Base-by-base conservation (phyloP, 805 yeast genomes). In the Komagataella ulmi region DNA sequence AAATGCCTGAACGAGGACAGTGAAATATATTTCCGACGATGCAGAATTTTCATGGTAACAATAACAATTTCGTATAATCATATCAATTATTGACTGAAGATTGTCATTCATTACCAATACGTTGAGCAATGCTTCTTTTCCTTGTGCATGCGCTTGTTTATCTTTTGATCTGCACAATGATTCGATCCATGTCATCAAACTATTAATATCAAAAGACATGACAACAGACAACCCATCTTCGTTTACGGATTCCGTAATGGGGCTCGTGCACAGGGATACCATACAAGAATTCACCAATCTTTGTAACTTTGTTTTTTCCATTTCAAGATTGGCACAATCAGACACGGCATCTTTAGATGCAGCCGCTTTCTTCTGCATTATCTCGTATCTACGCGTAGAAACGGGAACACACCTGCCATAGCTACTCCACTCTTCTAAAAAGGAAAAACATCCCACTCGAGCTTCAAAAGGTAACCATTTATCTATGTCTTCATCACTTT, bases 371-470 rank as follows among this genome's bases (percentile, higher is more conserved):
- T 69, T 70, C 17, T 79, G 72, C 80, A 83, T 83, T 1, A 66
- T 57, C 3, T 68, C 62, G 56, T 88, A 88, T 47, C 97, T 71
- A 46, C 83, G 85, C 30, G 79, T 80, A 2, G 88, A 77, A 2
- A 81, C 60, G 1, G 71, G 61, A 7, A 79, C 74, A 21, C 80
- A 71, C 50, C 79, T 82, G 2, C 98, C 97, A 65, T 79, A 80
- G 0, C 95, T 96, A 64, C 97, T 89, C 99, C 99, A 93, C 62
- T 88, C 95, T 57, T 86, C 90, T 52, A 93, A 69, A 59, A 79
- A 84, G 48, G 81, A 79, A 68, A 88, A 90, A 55, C 95, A 85
- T 2, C 87, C 84, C 30, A 85, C 80, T 51, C 97, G 72, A 2
- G 89, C 91, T 56, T 83, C 88, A 63, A 90, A 89, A 1, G 95